Evolutionary conservation across 176 grass and related monocot genomes (phyloP), one percentile per base, ranked within the genome.

Genomic region (Cenchrus purpureus): DNA sequence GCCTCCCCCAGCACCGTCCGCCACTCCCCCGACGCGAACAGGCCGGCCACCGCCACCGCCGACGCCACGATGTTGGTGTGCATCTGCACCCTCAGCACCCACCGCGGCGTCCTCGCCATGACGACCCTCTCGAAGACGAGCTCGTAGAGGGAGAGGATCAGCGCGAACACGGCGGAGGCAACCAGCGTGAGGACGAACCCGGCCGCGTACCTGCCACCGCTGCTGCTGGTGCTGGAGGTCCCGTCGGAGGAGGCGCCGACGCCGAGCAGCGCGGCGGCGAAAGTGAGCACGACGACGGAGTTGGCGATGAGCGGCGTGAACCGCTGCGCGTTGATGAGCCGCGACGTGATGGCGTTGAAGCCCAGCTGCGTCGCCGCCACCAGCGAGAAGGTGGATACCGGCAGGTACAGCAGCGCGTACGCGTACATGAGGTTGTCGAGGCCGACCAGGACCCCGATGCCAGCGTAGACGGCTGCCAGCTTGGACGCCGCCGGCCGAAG

Each of bases 311-410:
- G 76, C 52, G 80, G 74, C 72, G 92, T 94, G 79, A 97, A 87
- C n/a, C 89, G 91, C 63, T 97, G 92, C 29, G 51, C 14, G 78
- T 94, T 97, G 70, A 97, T 58, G 25, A 94, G 91, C 65, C 91
- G 89, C 7, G 94, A 83, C 66, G 92, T 94, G 69, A 97, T 6
- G 14, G 87, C 71, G 89, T 97, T 97, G 84, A 97, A 97, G 34
- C 84, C 94, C 1, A 97, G 87, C 74, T 94, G 91, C 54, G 82
- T 88, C 0, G 91, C 91, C 4, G 87, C 91, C 29, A 97, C 60
- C 12, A 97, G 89, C 71, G 94, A 91, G 87, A 94, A 97, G 65
- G 94, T 94, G 44, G 94, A 97, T 28, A 94, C 91, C 0, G 94
- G 94, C 12, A 97, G 87, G 83, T 94, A 97, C 22, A 77, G 85